A percentile compares a stretch with the other conserved stretches of the same genome.
Evolutionary conservation across 495 filamentous ascomycete genomes (phyloP).

Genomic region (Xylaria flabelliformis): DNA sequence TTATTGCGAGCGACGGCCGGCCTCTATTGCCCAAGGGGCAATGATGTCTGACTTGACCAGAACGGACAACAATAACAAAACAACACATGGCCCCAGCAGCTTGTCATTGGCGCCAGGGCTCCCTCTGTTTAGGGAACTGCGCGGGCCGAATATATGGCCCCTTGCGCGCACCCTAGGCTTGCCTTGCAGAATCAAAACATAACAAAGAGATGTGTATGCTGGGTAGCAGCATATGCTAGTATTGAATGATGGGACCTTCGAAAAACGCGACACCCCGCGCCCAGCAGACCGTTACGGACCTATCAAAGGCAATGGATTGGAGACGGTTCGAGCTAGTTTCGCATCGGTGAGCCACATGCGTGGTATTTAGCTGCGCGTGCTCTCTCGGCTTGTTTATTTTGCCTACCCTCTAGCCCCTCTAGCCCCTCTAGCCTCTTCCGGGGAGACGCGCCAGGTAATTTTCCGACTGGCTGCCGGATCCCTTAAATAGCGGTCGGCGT

Average conservation of each 20-base stretch:
- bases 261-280: conserved; percentile 21
- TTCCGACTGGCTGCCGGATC: conserved; percentile 37
- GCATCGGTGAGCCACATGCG: conserved; percentile 21
- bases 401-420: neutral
- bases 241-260: conserved; percentile 12
- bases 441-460: conserved; percentile 36
- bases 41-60: conserved; percentile 11
- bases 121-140: conserved; percentile 10
- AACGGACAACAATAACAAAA: conserved; percentile 27
- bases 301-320: neutral
- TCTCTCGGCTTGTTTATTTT: conserved; percentile 41
- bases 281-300: conserved; percentile 5
- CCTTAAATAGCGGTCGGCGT: conserved; percentile 34
- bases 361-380: conserved; percentile 27
- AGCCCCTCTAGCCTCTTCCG: conserved; percentile 1
- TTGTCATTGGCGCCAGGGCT: conserved; percentile 14
- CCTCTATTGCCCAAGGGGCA: conserved; percentile 23
- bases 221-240: neutral
- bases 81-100: conserved; percentile 11
- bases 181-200: conserved; percentile 20
- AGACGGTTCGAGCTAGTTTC: conserved; percentile 2
- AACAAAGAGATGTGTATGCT: neutral
- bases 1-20: conserved; percentile 17
- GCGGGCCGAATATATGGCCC: conserved; percentile 19
- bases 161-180: conserved; percentile 23